phyloP scores from a whole-genome alignment of 345 rosid species.

The Eucalyptus tenuipes region DNA sequence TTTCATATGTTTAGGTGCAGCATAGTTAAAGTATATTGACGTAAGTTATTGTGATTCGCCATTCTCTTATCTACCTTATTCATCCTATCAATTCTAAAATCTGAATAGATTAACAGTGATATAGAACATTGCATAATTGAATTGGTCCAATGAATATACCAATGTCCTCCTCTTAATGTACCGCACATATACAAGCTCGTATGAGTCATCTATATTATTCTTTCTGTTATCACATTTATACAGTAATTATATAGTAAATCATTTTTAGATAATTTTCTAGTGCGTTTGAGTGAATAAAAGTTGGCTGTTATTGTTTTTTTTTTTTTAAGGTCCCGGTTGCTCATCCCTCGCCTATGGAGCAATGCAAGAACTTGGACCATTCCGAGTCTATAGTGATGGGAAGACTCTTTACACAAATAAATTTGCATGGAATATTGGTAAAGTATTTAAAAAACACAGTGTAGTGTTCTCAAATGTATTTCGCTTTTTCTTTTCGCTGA shows the following conservation, averaged over 20 bases:
- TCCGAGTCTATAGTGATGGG: constrained; percentile 26
- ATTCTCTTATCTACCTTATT: not conserved
- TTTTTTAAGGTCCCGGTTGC: constrained; percentile 24
- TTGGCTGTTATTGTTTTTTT: not conserved
- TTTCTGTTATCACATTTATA: not conserved
- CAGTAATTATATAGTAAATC: not conserved
- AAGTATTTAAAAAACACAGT: not conserved
- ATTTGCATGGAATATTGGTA: constrained; percentile 7
- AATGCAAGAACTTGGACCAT: constrained; percentile 36
- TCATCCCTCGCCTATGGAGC: constrained; percentile 34
- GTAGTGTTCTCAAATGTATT: not conserved
- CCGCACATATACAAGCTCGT: not conserved
- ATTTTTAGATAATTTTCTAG: not conserved
- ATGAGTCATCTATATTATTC: not conserved
- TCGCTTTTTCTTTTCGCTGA: not conserved
- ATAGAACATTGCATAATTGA: not conserved
- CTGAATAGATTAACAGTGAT: not conserved
- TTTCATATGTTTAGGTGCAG: not conserved
- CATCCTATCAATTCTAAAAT: not conserved
- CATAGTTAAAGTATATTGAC: not conserved
- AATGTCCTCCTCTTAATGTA: not conserved
- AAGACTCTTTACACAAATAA: constrained; percentile 17
- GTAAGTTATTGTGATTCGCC: not conserved
- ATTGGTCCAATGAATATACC: not conserved
- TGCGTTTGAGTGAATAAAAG: not conserved